Percentiles rank a stretch among this genome's conserved stretches.
Evolutionary conservation across 495 filamentous ascomycete species (phyloP).

Genomic region (Paragyromitra xinjiangensis): DNA sequence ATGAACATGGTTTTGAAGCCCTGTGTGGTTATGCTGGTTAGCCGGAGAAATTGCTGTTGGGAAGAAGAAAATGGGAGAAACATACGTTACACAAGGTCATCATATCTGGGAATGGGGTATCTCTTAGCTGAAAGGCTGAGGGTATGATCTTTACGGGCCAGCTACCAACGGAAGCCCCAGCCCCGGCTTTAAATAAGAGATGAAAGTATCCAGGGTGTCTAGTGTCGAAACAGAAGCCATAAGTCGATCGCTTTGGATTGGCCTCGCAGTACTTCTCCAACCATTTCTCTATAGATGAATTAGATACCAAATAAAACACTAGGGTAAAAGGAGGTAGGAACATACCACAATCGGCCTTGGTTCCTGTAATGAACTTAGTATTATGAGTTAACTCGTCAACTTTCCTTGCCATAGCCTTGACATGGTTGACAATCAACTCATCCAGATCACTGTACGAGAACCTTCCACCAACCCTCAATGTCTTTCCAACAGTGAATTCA

Average conservation of each 20-base stretch:
- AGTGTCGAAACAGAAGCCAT: constrained; percentile 91
- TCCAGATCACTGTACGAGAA: constrained; percentile 95
- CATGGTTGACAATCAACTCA: constrained; percentile 94
- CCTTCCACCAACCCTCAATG: constrained; percentile 81
- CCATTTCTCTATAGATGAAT: constrained; percentile 77
- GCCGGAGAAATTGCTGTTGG: neutral
- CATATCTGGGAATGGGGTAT: constrained; percentile 91
- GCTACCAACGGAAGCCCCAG: constrained; percentile 71
- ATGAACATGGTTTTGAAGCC: constrained; percentile 58
- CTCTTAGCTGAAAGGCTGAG: constrained; percentile 84
- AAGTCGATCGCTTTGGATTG: constrained; percentile 91
- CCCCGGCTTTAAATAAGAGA: constrained; percentile 92
- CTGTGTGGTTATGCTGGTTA: constrained; percentile 39
- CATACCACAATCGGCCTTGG: constrained; percentile 84
- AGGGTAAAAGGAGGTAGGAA: constrained; percentile 35
- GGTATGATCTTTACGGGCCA: constrained; percentile 94
- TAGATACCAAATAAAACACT: constrained; percentile 57
- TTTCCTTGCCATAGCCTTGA: constrained; percentile 97
- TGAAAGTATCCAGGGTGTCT: constrained; percentile 94
- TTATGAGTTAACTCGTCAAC: constrained; percentile 91
- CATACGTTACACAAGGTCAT: constrained; percentile 84
- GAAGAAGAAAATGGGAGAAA: neutral
- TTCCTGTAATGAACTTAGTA: constrained; percentile 87
- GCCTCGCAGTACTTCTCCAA: constrained; percentile 92
- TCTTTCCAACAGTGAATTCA: constrained; percentile 88